Base-by-base conservation (phyloP, 352 stramenopile species). In the Phytopythium aichiense region DNA sequence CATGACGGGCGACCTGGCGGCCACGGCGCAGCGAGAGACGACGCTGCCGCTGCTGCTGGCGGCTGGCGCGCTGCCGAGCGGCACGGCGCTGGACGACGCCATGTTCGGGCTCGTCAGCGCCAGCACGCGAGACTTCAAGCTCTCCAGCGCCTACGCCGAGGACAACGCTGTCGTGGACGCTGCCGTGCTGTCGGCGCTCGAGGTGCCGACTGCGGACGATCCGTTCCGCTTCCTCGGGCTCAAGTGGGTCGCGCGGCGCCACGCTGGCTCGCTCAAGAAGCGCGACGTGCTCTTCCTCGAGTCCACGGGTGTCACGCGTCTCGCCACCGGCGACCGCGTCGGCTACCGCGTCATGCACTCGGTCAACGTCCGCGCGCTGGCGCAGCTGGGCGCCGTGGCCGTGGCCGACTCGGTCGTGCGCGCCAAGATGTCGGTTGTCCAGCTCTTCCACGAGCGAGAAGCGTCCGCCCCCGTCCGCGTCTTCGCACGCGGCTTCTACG, bases 341-440 rank as follows among this genome's bases (percentile, higher is more conserved):
- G 81, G 82, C 37, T 89, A 84, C 65, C 76, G 76, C 16, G 69
- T 91, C 31, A 65, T 83, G 59, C 82, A 91, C 58, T 91, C 81
- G 35, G 73, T 90, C 50, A 72, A 76, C 46, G 71, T 87, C 58
- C 80, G 82, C 25, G 77, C 79, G 33, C 64, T 88, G 42, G 63
- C 73, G 9, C 59, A 76, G 28, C 56, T 84, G 30, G 65, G 65
- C 31, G 40, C 60, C 1, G 58, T 58, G n/a, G 74, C 72, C 18
- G 61, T 66, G 9, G 64, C 71, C 2, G 66, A 64, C n/a, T 72
- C 65, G 15, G 71, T 78, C 9, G 72, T 89, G 40, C 79, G 79
- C 16, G 79, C 73, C 46, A 64, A 80, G 23, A 31, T 72, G 12
- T 77, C 74, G 25, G 35, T 82, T 30, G 77, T 79, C 58, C 72